Evolutionary conservation across 2,329 filamentous ascomycete genomes (phyloP).

Genomic region (Zymoseptoria crescenta): DNA sequence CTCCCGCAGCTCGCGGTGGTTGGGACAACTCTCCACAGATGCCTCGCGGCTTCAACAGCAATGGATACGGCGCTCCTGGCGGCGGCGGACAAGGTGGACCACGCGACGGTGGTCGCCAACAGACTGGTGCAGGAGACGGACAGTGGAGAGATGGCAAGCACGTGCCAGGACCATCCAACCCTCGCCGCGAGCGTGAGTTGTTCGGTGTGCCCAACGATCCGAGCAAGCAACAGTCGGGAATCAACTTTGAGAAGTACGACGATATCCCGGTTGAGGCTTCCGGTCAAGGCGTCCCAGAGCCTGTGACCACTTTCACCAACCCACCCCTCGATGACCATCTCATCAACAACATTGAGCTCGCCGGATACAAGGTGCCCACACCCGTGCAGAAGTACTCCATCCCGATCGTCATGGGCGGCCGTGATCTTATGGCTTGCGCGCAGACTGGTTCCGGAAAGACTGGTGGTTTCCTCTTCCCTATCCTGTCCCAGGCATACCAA

Average conservation of each 20-base stretch:
- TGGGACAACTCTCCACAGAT: constrained; percentile 34
- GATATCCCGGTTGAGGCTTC: constrained; percentile 98
- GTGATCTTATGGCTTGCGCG: constrained; percentile 98
- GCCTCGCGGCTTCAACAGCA: constrained; percentile 50
- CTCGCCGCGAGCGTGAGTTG: constrained; percentile 86
- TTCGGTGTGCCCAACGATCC: constrained; percentile 89
- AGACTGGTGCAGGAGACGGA: constrained; percentile 85
- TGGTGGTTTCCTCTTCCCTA: constrained; percentile 98
- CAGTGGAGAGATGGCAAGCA: constrained; percentile 98
- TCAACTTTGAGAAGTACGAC: constrained; percentile 99
- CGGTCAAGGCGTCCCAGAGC: constrained; percentile 85
- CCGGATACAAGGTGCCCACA: constrained; percentile 90
- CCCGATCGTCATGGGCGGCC: constrained; percentile 94
- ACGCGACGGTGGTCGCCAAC: constrained; percentile 40
- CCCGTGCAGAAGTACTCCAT: constrained; percentile 99
- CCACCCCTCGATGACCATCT: constrained; percentile 93
- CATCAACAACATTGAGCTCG: constrained; percentile 83
- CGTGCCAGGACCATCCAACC: constrained; percentile 78
- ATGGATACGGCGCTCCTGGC: constrained; percentile 52
- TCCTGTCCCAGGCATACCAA: constrained; percentile 93
- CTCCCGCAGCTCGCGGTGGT: constrained; percentile 35
- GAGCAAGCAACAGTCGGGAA: constrained; percentile 91
- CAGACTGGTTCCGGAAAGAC: constrained; percentile 99
- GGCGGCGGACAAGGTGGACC: constrained; percentile 37
- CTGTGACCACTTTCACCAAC: constrained; percentile 83